Evolutionary conservation across 768 basidiomycete species (phyloP).

Genomic region (Coprinopsis marcescibilis): DNA sequence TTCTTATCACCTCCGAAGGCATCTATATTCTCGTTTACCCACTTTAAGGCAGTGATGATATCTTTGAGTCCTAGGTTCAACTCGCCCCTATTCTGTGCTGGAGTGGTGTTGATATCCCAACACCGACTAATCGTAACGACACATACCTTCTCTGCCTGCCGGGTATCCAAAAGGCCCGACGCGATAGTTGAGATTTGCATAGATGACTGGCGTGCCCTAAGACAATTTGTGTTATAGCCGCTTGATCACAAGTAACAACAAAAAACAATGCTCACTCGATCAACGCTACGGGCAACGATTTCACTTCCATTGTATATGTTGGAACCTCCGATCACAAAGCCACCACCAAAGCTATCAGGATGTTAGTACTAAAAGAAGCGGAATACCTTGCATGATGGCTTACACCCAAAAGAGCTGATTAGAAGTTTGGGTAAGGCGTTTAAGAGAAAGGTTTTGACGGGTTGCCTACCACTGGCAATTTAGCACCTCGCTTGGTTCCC

Average conservation of each 20-base stretch:
- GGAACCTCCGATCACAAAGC: slow-evolving; percentile 24
- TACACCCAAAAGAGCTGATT: slow-evolving; percentile 36
- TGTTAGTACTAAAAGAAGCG: background rate
- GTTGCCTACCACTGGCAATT: background rate
- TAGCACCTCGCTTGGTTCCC: background rate
- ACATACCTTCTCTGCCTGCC: slow-evolving; percentile 30
- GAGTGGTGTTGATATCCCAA: no score
- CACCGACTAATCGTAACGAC: no score
- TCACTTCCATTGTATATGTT: slow-evolving; percentile 26
- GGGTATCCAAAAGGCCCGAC: slow-evolving; percentile 45
- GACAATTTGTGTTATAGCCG: no score
- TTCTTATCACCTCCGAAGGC: slow-evolving; percentile 51
- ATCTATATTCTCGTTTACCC: slow-evolving; percentile 56
- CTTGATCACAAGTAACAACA: no score
- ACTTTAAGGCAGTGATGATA: slow-evolving; percentile 37
- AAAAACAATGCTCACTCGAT: slow-evolving; percentile 30
- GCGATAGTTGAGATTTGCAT: slow-evolving; percentile 35
- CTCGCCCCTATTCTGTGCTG: slow-evolving; percentile 29
- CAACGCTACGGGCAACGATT: slow-evolving; percentile 32
- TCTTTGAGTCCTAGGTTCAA: slow-evolving; percentile 44
- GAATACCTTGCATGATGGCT: slow-evolving; percentile 3
- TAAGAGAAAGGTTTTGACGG: no score
- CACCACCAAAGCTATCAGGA: slow-evolving; percentile 27
- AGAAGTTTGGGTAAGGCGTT: background rate
- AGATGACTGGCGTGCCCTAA: slow-evolving; percentile 40